Base-by-base conservation (phyloP, 441 rosid genomes). In the Corymbia citriodora region DNA sequence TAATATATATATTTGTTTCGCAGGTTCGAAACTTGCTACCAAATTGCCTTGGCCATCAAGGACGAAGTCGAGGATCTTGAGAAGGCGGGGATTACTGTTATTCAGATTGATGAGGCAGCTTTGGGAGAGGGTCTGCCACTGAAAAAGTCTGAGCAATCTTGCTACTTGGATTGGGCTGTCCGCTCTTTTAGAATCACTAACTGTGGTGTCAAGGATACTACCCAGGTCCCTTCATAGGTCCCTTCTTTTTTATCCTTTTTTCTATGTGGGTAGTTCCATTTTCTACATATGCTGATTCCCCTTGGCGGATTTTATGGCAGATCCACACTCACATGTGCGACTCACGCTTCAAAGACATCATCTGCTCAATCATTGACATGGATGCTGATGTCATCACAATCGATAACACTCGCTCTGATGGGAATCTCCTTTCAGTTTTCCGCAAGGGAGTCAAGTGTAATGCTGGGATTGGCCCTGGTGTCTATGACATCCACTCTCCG, bases 11-110 rank as follows among this genome's bases (percentile, higher is more conserved):
- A 79, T 1, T 25, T 25, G 1, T 49, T 33, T 45, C 55, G 21
- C 21, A 89, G 88, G 88, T 85, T 89, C 3, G 40, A 89, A 87
- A 89, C 90, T 19, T 68, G 86, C 53, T 88, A 88, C 61, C 90
- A 88, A 83, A 72, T 72, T 88, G 90, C 89, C 86, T 70, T 89
- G 87, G 90, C 88, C 88, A 83, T 89, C 88, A 89, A 89, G 63
- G 90, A 89, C 25, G 90, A 89, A 85, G 90, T 89, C 7, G 90
- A 89, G 63, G 90, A 89, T 33, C 90, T 89, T 19, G 90, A 85
- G 82, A 89, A 89, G 90, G 90, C 88, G 6, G 88, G 88, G 25
- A 89, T 89, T 88, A 61, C 48, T 18, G 88, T 89, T 50, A 83
- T 89, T 29, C 90, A 89, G 52, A 89, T 89, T 12, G 90, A 89